Percentiles rank a stretch among this genome's conserved stretches.
Conservation (phyloP, 2,329 filamentous ascomycete species). For the Phaeoacremonium minimum region DNA sequence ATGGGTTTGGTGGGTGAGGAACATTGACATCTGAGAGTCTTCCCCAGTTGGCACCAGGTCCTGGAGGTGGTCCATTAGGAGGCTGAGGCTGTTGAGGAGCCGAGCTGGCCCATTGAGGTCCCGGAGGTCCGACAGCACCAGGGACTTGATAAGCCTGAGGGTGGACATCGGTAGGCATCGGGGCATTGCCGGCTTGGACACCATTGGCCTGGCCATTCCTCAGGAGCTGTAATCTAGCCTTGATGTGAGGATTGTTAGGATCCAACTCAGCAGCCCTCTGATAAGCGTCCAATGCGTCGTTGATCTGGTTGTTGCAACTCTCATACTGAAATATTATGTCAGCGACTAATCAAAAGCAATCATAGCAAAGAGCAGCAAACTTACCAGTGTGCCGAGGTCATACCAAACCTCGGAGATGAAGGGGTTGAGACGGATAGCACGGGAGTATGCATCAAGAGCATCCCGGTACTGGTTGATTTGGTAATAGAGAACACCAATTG, state of each 20-base stretch:
- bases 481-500: constrained; percentile 97
- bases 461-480: constrained; percentile 99
- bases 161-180: constrained; percentile 93
- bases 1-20: constrained; percentile 74
- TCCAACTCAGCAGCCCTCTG: constrained; percentile 92
- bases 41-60: constrained; percentile 51
- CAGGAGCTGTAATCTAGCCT: constrained; percentile 84
- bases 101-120: constrained; percentile 85
- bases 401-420: constrained; percentile 99
- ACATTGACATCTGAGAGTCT: constrained; percentile 77
- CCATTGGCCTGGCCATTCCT: constrained; percentile 75
- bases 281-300: constrained; percentile 92
- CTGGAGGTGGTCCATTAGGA: constrained; percentile 42
- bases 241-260: constrained; percentile 90
- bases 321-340: constrained; percentile 64
- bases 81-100: constrained; percentile 48
- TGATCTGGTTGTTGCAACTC: constrained; percentile 98
- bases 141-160: constrained; percentile 87
- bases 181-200: constrained; percentile 67
- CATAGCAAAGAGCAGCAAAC: constrained; percentile 28
- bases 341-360: constrained; percentile 13
- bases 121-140: constrained; percentile 77
- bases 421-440: constrained; percentile 91
- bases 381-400: constrained; percentile 88
- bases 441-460: constrained; percentile 93